Evolutionary conservation across 306 rosid genomes (phyloP), one percentile per base, ranked within the genome.

Genomic region (Rosa lucieae): DNA sequence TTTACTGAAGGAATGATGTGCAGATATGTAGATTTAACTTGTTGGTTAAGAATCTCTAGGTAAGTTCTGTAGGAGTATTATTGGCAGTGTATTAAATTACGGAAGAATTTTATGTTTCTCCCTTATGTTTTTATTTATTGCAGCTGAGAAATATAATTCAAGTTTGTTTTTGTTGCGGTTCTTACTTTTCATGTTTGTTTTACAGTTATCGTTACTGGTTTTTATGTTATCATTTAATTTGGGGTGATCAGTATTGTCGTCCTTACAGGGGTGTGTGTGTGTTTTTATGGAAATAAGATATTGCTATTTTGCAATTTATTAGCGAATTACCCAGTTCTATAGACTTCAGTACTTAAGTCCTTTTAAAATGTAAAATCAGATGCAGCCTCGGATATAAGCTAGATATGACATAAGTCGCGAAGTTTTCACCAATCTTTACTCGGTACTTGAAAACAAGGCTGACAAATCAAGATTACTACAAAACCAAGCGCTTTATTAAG

Each of bases 21-120:
- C 87, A 79, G 86, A 78, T 80, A 72, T 79, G 80, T 85, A 77
- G 77, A 85, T 79, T 85, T 83, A 72, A 79, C 86, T 77, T 72
- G 78, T 76, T 84, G 78, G 82, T 77, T 84, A 80, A 44, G 53
- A 80, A 70, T 73, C 65, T 79, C 71, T 44, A 52, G 86, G 83
- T 85, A 81, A 70, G 78, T 73, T 51, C 59, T 26, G 82, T 78
- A 84, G 86, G 84, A 84, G 55, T 73, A 79, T 68, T 63, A 53
- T 46, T 77, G 21, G 47, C 65, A 49, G 75, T 51, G 78, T 73
- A 29, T 66, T 40, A 61, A 62, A 62, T 43, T 69, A 10, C 44
- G 37, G 71, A 63, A 46, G 59, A 37, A 47, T n/a, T 47, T 47
- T 63, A 76, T 59, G 62, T 63, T 63, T 76, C 72, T 63, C 72